Conservation (phyloP, 352 stramenopile species). For the Globisporangium middletonii region DNA sequence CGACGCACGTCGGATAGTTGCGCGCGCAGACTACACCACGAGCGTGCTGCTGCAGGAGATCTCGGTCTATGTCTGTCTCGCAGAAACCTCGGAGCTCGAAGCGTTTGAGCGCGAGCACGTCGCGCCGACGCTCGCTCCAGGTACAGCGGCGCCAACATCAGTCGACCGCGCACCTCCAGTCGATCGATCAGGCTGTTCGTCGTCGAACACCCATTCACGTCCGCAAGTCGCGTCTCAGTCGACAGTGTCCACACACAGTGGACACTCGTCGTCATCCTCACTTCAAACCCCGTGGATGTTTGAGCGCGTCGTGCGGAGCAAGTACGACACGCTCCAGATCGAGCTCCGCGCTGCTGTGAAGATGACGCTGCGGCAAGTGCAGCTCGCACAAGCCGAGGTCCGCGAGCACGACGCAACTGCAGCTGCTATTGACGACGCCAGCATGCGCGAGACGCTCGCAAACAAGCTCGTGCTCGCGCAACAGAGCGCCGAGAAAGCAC, state of each 20-base stretch:
- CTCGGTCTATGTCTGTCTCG: slow-evolving; percentile 61
- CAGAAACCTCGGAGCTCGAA: slow-evolving; percentile 32
- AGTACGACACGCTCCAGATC: slow-evolving; percentile 31
- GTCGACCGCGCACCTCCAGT: too few species aligned
- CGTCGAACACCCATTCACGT: neutral
- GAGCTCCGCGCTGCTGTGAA: slow-evolving; percentile 36
- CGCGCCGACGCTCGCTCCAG: neutral
- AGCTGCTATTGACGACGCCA: slow-evolving; percentile 2
- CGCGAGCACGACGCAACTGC: slow-evolving; percentile 11
- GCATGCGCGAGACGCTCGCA: slow-evolving; percentile 21
- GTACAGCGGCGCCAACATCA: neutral
- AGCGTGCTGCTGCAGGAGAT: slow-evolving; percentile 61
- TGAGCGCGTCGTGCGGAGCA: slow-evolving; percentile 42
- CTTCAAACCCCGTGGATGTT: slow-evolving; percentile 29
- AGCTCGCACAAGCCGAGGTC: slow-evolving; percentile 29
- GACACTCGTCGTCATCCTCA: neutral
- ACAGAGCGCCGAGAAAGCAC: slow-evolving; percentile 36
- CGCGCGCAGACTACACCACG: slow-evolving; percentile 44
- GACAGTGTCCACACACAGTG: neutral
- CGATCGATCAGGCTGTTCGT: neutral
- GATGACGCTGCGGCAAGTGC: slow-evolving; percentile 30
- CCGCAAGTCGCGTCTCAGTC: too few species aligned
- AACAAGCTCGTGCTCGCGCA: slow-evolving; percentile 46
- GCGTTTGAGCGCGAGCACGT: slow-evolving; percentile 10
- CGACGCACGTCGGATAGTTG: slow-evolving; percentile 34